Conservation (phyloP, 768 basidiomycete species). For the Agaricus sinodeliciosus region DNA sequence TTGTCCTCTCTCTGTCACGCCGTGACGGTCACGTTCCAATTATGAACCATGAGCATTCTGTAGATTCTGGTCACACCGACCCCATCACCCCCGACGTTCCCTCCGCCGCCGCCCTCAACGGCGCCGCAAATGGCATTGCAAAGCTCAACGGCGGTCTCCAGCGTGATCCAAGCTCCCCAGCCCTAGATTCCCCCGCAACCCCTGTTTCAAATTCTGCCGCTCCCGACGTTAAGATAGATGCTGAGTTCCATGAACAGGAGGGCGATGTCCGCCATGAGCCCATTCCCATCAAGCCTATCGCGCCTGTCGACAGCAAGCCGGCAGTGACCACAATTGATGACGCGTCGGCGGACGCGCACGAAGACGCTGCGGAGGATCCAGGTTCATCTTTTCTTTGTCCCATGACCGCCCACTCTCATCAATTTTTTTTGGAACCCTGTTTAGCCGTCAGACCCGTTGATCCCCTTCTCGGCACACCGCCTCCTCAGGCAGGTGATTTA, state of each 20-base stretch:
- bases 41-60: conserved; percentile 52
- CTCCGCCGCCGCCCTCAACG: conserved; percentile 29
- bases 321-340: conserved; percentile 22
- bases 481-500: conserved; percentile 33
- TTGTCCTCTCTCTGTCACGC: conserved; percentile 48
- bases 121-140: conserved; percentile 29
- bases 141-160: conserved; percentile 24
- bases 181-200: conserved; percentile 52
- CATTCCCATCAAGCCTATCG: conserved; percentile 39
- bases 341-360: conserved; percentile 39
- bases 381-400: conserved; percentile 25
- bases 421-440: conserved; percentile 16
- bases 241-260: conserved; percentile 57
- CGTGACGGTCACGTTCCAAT: conserved; percentile 72
- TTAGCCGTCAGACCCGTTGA: conserved; percentile 38
- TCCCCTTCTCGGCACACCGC: conserved; percentile 39
- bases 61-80: conserved; percentile 30
- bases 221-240: conserved; percentile 56
- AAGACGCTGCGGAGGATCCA: conserved; percentile 40
- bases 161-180: conserved; percentile 30
- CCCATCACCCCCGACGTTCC: conserved; percentile 34
- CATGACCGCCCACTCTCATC: conserved; percentile 17
- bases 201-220: conserved; percentile 44
- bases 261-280: conserved; percentile 63
- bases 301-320: conserved; percentile 24